Percentiles rank a stretch among this genome's conserved stretches.
These are phyloP conservation scores for Phytophthora multivora DNA, from an alignment of 352 stramenopile genomes.

Conservation along the genomic window DNA sequence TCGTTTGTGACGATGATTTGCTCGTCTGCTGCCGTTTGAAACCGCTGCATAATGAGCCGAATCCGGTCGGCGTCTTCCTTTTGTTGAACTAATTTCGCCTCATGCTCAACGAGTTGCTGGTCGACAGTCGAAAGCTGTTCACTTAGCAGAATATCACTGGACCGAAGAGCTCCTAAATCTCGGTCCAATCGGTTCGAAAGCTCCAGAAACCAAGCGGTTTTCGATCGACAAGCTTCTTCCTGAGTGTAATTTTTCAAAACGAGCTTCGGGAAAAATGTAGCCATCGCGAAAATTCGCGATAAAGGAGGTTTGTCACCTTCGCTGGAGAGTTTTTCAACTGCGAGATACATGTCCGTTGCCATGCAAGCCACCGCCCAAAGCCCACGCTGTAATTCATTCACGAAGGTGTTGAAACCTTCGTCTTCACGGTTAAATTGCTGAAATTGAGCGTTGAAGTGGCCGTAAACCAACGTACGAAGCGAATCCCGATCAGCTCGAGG, in stretches of 20 bases:
- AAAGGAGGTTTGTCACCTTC: slow-evolving; percentile 2
- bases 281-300: slow-evolving; percentile 23
- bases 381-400: slow-evolving; percentile 36
- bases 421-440: slow-evolving; percentile 23
- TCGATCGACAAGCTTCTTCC: slow-evolving; percentile 21
- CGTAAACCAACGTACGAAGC: slow-evolving; percentile 43
- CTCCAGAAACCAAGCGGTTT: slow-evolving; percentile 29
- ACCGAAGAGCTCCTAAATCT: slow-evolving; percentile 25
- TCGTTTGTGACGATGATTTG: slow-evolving; percentile 70
- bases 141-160: slow-evolving; percentile 24
- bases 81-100: slow-evolving; percentile 39
- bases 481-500: slow-evolving; percentile 27
- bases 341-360: slow-evolving; percentile 37
- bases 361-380: slow-evolving; percentile 47
- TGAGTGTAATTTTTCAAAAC: slow-evolving; percentile 21
- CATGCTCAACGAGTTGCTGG: slow-evolving; percentile 35
- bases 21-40: slow-evolving; percentile 60
- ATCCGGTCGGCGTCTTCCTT: slow-evolving; percentile 52
- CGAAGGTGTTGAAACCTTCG: slow-evolving; percentile 6
- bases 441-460: slow-evolving; percentile 51
- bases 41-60: slow-evolving; percentile 62
- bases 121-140: slow-evolving; percentile 20
- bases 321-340: slow-evolving; percentile 8
- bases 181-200: slow-evolving; percentile 27
- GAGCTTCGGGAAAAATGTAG: slow-evolving; percentile 27